Evolutionary conservation across 2,329 filamentous ascomycete species (phyloP), one percentile per base, ranked within the genome.

Genomic region (Teratosphaeria zuluensis): DNA sequence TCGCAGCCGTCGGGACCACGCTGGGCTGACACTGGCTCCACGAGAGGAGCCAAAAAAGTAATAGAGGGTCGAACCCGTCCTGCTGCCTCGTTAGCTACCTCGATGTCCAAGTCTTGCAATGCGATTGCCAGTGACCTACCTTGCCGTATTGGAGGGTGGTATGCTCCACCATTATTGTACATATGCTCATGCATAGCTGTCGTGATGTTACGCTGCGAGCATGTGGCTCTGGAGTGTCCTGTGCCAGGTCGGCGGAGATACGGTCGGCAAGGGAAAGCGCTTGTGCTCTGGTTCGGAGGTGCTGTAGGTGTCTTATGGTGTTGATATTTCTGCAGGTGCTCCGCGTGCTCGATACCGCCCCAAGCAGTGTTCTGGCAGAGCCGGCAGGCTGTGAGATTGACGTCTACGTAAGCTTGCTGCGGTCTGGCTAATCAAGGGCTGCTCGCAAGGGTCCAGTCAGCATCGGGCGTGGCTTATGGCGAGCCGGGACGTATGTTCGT

Each of bases 1-100:
- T 35, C 89, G 85, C 60, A 92, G 80, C 61, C 88, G 24, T 28
- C 24, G 24, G 24, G 24, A 28, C 24, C 24, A 28, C 24, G 24
- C 24, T 28, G 24, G 11, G n/a, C 35, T 12, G n/a, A 42, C 12
- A 16, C 2, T 35, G 14, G 33, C 33, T 35, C 14, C 33, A 11
- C 33, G 33, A 35, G 33, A 35, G 24, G 24, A 42, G 35, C 35
- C 35, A 42, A 42, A 42, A 16, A 42, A 42, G 35, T 42, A 42
- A 1, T 14, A 1, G 16, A 42, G 35, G 35, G 35, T 42, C n/a
- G 42, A 21, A 48, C 42, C 42, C 42, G n/a, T 21, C n/a, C 42
- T 48, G 42, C n/a, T 7, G 42, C 42, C n/a, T 8, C n/a, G 16
- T 19, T 21, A 48, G 42, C 42, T 21, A 28, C 24, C 24, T 28